A percentile compares a stretch with the other conserved stretches of the same genome.
phyloP scores from a whole-genome alignment of 257 asterid species.

The Nyctanthes arbortristis region DNA sequence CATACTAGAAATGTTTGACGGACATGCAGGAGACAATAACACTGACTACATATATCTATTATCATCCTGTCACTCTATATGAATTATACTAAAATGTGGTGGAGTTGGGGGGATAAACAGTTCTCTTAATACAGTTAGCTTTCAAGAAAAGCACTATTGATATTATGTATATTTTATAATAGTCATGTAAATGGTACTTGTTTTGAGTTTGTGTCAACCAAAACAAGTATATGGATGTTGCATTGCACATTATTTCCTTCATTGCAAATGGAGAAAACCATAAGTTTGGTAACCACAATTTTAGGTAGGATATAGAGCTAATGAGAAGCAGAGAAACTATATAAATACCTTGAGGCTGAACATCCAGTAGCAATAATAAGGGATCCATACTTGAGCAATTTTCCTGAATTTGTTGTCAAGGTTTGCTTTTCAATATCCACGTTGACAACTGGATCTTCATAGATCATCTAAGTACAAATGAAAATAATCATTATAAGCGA shows the following conservation, averaged over 20 bases:
- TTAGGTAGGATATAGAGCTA: background rate
- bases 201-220: background rate
- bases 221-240: background rate
- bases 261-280: background rate
- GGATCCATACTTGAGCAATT: conserved; percentile 50
- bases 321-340: background rate
- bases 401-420: conserved; percentile 46
- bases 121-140: background rate
- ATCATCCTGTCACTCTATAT: background rate
- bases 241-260: background rate
- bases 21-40: background rate
- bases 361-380: conserved; percentile 54
- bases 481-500: background rate
- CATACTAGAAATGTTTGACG: background rate
- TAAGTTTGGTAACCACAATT: background rate
- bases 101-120: background rate
- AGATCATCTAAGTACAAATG: conserved; percentile 33
- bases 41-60: background rate
- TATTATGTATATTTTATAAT: too few relatives aligned
- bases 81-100: background rate
- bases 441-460: conserved; percentile 50
- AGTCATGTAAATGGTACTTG: background rate
- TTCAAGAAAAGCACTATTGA: too few relatives aligned
- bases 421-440: conserved; percentile 46
- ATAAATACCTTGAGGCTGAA: conserved; percentile 39